A percentile compares a stretch with the other conserved stretches of the same genome.
Conservation (phyloP, 768 basidiomycete species). For the Dentipellis sp. region DNA sequence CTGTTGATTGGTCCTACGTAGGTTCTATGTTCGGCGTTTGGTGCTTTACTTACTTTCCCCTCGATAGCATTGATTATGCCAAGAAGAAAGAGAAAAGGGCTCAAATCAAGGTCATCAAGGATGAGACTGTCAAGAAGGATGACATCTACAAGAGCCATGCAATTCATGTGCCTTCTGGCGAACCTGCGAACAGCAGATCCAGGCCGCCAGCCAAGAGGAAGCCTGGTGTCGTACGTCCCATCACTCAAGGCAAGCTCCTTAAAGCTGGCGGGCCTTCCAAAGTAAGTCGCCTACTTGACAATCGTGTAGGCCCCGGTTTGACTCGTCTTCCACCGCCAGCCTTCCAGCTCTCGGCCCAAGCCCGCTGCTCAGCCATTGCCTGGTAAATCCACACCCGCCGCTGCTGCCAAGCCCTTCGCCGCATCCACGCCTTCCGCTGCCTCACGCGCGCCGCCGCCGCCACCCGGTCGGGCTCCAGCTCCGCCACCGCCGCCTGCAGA, state of each 20-base stretch:
- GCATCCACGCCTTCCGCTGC: conserved; percentile 28
- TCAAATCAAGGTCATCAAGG: conserved; percentile 79
- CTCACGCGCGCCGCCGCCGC: conserved; percentile 35
- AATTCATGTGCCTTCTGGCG: conserved; percentile 83
- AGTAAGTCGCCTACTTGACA: conserved; percentile 12
- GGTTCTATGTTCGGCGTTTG: conserved; percentile 21
- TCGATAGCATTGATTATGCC: conserved; percentile 68
- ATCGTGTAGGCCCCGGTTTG: too few species aligned
- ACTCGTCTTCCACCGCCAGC: neutral
- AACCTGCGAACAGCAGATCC: conserved; percentile 73
- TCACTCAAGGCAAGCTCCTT: conserved; percentile 77
- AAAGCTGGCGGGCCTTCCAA: conserved; percentile 67
- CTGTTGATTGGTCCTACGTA: conserved; percentile 73
- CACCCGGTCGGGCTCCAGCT: conserved; percentile 30
- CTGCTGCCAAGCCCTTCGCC: conserved; percentile 23
- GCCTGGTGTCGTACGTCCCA: conserved; percentile 75
- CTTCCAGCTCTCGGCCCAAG: conserved; percentile 28
- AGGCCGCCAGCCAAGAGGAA: conserved; percentile 82
- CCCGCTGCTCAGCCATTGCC: conserved; percentile 61
- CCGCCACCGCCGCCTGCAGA: conserved; percentile 44
- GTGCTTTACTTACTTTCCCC: neutral
- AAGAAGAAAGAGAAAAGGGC: conserved; percentile 98
- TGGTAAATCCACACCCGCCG: conserved; percentile 37
- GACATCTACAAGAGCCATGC: conserved; percentile 92
- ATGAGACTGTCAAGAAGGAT: conserved; percentile 70